Base-by-base conservation (phyloP, 2,329 filamentous ascomycete species). In the Cryphonectria carpinicola region DNA sequence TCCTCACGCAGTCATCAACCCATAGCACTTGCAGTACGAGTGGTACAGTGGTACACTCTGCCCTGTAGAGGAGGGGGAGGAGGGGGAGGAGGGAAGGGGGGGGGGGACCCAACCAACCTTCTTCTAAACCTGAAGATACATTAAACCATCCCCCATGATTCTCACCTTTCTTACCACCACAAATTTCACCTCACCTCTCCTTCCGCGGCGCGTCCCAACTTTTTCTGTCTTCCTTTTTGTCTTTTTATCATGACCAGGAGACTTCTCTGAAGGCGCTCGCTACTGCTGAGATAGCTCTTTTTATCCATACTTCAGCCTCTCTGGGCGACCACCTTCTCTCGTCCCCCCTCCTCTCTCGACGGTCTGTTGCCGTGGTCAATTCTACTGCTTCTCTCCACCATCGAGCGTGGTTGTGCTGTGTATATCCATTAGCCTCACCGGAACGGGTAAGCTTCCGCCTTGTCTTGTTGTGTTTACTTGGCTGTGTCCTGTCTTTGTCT, bases 401-500 rank as follows among this genome's bases (percentile, higher is more conserved):
- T 11, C 32, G 17, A n/a, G 32, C 35, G 46, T 49, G 6, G 17
- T 22, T 11, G 46, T 22, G 19, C 32, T 49, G 46, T 49, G 46
- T 49, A 22, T n/a, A 49, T 39, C 37, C 37, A 39, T n/a, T 22
- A n/a, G 58, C 58, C 58, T 61, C 43, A 54, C 63, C 35, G 28
- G 43, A 65, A 22, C 63, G 46, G 46, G 63, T 65, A 65, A 65
- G 63, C 46, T 65, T 14, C 43, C 32, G 58, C 58, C 28, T n/a
- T 32, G 28, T 35, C 43, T 46, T 65, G 35, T 37, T 52, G 28
- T 65, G 35, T 54, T 54, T 65, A 39, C 43, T 52, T 54, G 28
- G 37, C n/a, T 46, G 10, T 41, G 46, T 54, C 46, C 46, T 43
- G 41, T 43, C 62, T 32, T 32, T 22, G 41, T 52, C 8, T 52